These are phyloP conservation scores for Agrocybe chaxingu DNA, from an alignment of 768 basidiomycete species.

Conservation along the genomic window DNA sequence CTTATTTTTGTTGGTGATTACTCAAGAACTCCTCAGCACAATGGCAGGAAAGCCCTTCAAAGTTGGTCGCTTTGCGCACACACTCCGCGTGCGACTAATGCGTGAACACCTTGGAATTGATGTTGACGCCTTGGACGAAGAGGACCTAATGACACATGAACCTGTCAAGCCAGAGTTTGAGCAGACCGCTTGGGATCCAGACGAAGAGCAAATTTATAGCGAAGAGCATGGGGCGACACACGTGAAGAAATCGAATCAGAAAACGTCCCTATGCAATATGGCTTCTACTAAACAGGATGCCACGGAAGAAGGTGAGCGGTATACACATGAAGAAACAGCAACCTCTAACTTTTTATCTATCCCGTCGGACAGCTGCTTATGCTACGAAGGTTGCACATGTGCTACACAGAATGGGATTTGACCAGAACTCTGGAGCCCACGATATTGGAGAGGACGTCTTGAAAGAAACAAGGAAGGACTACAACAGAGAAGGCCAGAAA, in stretches of 20 bases:
- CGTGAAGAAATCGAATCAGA: slow-evolving; percentile 33
- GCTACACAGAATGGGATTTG: slow-evolving; percentile 41
- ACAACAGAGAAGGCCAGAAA: slow-evolving; percentile 46
- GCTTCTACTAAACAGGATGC: slow-evolving; percentile 34
- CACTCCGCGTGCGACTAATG: slow-evolving; percentile 91
- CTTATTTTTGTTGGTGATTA: background rate
- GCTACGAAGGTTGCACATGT: slow-evolving; percentile 29
- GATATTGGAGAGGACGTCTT: slow-evolving; percentile 39
- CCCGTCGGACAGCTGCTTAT: slow-evolving; percentile 8
- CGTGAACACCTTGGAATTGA: slow-evolving; percentile 94
- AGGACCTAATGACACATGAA: slow-evolving; percentile 57
- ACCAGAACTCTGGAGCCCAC: slow-evolving; percentile 33
- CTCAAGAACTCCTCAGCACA: slow-evolving; percentile 40
- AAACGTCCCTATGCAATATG: slow-evolving; percentile 28
- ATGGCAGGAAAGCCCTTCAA: slow-evolving; percentile 95
- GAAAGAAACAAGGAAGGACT: slow-evolving; percentile 51
- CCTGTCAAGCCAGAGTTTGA: slow-evolving; percentile 48
- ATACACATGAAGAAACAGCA: background rate
- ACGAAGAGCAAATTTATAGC: slow-evolving; percentile 57
- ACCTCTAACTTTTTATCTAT: background rate
- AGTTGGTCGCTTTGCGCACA: slow-evolving; percentile 97
- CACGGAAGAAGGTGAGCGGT: slow-evolving; percentile 46
- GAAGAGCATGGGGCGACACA: slow-evolving; percentile 40
- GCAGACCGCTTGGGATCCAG: slow-evolving; percentile 71
- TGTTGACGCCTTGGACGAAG: slow-evolving; percentile 83